Evolutionary conservation across 208 protist species (phyloP).

Genomic region (Crithidia fasciculata): DNA sequence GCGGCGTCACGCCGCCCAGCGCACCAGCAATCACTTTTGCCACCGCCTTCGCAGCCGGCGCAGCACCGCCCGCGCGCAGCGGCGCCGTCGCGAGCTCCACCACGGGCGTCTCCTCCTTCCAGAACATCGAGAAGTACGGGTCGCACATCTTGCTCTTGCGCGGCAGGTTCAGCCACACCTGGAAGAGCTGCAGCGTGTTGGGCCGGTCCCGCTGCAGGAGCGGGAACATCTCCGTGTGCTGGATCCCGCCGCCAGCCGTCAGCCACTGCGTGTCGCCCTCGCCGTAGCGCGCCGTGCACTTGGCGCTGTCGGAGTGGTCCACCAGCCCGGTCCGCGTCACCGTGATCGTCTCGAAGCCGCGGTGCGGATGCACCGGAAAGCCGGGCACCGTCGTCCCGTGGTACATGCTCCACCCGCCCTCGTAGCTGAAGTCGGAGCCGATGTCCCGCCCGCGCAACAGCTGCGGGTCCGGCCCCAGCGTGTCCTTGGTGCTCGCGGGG

Average conservation of each 20-base stretch:
- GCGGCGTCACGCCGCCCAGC: constrained; percentile 49
- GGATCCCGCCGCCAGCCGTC: constrained; percentile 89
- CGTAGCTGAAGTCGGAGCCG: constrained; percentile 63
- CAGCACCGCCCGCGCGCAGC: constrained; percentile 9
- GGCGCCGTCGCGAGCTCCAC: constrained; percentile 20
- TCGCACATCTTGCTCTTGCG: constrained; percentile 72
- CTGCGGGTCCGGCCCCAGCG: constrained; percentile 31
- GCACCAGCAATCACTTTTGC: constrained; percentile 38
- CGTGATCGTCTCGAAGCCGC: constrained; percentile 92
- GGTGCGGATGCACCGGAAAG: constrained; percentile 88
- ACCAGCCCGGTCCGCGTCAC: constrained; percentile 74
- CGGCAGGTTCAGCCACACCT: constrained; percentile 94
- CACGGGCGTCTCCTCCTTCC: constrained; percentile 45
- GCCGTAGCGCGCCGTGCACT: constrained; percentile 72
- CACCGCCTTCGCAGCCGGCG: constrained; percentile 9
- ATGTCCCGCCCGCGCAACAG: constrained; percentile 52
- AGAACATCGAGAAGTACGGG: constrained; percentile 77
- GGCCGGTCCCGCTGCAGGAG: constrained; percentile 39
- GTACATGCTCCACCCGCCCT: constrained; percentile 78
- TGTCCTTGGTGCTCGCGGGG: constrained; percentile 37
- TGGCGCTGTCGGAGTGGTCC: constrained; percentile 79
- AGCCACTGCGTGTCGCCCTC: constrained; percentile 92
- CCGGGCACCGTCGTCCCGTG: constrained; percentile 67
- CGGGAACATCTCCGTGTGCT: constrained; percentile 87
- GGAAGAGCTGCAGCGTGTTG: constrained; percentile 53